phyloP scores from a whole-genome alignment of 768 basidiomycete species.

The Infundibulicybe gibba region DNA sequence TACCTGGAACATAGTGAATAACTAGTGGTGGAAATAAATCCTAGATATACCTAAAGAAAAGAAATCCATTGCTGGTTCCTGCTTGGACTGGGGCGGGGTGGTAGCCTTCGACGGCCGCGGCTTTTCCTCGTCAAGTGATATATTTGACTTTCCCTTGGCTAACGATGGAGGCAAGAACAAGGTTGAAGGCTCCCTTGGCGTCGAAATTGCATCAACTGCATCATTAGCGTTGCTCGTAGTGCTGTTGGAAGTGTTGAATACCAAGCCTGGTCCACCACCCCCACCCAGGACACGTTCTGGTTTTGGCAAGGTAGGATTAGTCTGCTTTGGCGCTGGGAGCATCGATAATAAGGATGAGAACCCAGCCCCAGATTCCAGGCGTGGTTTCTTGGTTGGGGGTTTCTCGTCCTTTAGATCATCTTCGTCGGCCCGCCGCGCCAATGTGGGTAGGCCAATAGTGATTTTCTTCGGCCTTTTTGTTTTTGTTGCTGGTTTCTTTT shows the following conservation, averaged over 20 bases:
- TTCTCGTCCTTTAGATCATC: conserved; percentile 33
- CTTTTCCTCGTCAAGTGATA: conserved; percentile 43
- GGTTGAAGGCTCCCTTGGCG: conserved; percentile 11
- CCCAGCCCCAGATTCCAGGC: conserved; percentile 53
- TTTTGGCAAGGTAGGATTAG: conserved; percentile 33
- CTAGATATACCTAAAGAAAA: conserved; percentile 57
- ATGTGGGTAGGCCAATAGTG: conserved; percentile 51
- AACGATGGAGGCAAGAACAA: conserved; percentile 60
- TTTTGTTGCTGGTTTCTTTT: conserved; percentile 16
- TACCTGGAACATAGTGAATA: conserved; percentile 9
- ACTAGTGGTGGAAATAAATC: not conserved
- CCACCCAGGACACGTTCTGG: conserved; percentile 62
- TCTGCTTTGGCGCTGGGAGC: conserved; percentile 72
- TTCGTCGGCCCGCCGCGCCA: conserved; percentile 23
- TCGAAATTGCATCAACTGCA: conserved; percentile 10
- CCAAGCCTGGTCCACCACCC: conserved; percentile 57
- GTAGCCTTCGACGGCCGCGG: conserved; percentile 4
- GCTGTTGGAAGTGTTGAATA: conserved; percentile 40
- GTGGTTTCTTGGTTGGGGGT: conserved; percentile 59
- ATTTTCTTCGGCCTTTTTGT: conserved; percentile 55
- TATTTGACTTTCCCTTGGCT: conserved; percentile 54
- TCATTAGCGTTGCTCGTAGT: conserved; percentile 20
- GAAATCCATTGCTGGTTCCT: conserved; percentile 51
- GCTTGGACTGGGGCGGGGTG: conserved; percentile 10
- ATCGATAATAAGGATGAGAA: conserved; percentile 64